These are phyloP conservation scores for Coniochaeta sp. DNA, from an alignment of 2,329 filamentous ascomycete genomes.

Conservation along the genomic window DNA sequence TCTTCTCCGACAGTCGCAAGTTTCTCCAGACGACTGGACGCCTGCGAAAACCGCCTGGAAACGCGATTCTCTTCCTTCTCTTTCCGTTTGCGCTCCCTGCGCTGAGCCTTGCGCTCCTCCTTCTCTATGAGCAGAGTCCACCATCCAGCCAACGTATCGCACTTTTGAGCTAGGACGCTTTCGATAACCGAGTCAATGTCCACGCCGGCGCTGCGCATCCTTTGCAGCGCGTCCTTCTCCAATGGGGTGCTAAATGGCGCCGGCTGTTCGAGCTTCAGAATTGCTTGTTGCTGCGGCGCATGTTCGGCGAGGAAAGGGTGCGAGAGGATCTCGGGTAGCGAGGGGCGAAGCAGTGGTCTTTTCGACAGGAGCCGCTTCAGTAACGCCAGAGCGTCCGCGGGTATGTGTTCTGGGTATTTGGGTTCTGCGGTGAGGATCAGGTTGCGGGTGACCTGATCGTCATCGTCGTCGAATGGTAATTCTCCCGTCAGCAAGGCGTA, in stretches of 20 bases:
- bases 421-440: conserved; percentile 84
- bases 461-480: conserved; percentile 92
- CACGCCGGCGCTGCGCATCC: conserved; percentile 90
- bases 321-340: conserved; percentile 75
- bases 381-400: conserved; percentile 69
- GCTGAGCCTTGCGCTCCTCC: conserved; percentile 77
- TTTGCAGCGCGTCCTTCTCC: conserved; percentile 84
- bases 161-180: conserved; percentile 82
- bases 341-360: conserved; percentile 74
- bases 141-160: conserved; percentile 88
- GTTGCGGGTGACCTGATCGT: conserved; percentile 77
- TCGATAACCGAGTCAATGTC: conserved; percentile 93
- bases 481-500: conserved; percentile 79
- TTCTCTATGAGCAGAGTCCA: conserved; percentile 94
- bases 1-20: conserved; percentile 79
- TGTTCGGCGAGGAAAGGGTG: conserved; percentile 85
- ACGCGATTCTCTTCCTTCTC: conserved; percentile 82
- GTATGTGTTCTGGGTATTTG: conserved; percentile 73
- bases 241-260: conserved; percentile 77
- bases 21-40: conserved; percentile 78
- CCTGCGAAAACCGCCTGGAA: conserved; percentile 75
- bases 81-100: conserved; percentile 74
- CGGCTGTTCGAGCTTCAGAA: conserved; percentile 73
- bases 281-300: conserved; percentile 81
- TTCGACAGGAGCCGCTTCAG: conserved; percentile 82